Conservation (phyloP, 495 filamentous ascomycete species). For the Terfezia claveryi region DNA sequence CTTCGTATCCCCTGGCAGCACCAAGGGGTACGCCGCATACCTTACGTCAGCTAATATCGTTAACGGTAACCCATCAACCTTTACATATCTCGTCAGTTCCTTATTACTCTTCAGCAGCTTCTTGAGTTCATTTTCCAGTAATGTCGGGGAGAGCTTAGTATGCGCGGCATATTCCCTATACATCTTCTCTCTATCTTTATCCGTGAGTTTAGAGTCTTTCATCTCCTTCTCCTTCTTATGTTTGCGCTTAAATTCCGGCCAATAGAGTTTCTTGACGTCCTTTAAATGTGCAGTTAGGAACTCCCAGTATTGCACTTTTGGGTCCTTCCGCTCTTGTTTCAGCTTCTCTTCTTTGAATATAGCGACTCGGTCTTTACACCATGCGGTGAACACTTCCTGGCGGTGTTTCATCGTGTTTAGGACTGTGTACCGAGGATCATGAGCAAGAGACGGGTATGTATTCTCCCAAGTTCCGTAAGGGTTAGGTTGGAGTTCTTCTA, state of each 20-base stretch:
- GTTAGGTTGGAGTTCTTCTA: constrained; percentile 59
- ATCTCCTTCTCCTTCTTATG: constrained; percentile 62
- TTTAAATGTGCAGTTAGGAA: constrained; percentile 45
- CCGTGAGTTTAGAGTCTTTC: constrained; percentile 48
- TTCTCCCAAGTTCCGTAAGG: constrained; percentile 89
- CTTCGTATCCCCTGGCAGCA: neutral
- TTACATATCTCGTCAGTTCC: constrained; percentile 38
- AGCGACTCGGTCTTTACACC: constrained; percentile 53
- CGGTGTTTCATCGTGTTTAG: constrained; percentile 59
- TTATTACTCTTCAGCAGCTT: constrained; percentile 51
- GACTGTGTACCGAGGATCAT: constrained; percentile 69
- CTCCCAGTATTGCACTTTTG: constrained; percentile 57
- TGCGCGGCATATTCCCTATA: constrained; percentile 71
- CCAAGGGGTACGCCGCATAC: constrained; percentile 35
- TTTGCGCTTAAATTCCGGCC: constrained; percentile 88
- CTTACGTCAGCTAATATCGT: constrained; percentile 51
- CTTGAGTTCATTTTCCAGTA: constrained; percentile 57
- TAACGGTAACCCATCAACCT: constrained; percentile 42
- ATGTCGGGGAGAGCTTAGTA: constrained; percentile 51
- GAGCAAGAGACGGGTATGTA: constrained; percentile 58
- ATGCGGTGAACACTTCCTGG: constrained; percentile 60
- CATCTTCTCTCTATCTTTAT: constrained; percentile 77
- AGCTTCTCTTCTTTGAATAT: constrained; percentile 46
- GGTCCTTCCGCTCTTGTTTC: constrained; percentile 64
- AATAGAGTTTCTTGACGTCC: constrained; percentile 68